Evolutionary conservation across 116 monocot genomes (phyloP), one percentile per base, ranked within the genome.

Genomic region (Posidonia oceanica): DNA sequence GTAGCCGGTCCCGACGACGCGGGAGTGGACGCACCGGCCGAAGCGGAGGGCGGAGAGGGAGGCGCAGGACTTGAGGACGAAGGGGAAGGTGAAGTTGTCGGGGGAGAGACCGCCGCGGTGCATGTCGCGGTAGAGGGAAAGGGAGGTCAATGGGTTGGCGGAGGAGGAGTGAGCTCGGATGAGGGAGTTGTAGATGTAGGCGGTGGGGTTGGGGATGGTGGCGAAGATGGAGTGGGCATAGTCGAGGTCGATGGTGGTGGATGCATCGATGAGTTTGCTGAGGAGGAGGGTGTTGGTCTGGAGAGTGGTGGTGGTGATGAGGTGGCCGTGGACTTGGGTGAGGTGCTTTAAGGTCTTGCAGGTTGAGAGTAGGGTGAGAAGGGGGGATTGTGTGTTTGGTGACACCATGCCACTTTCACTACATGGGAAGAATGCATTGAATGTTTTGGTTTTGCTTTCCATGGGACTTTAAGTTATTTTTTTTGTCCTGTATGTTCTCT

Each of bases 21-120:
- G 66, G 17, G 71, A 64, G 36, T 90, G 90, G 48, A 90, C 53
- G 78, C 69, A 70, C 7, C 66, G 18, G 11, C 83, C 81, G 14
- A 54, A 39, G 7, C 5, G 21, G 20, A 36, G 52, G 56, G 72
- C 71, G 14, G 61, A 69, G 38, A 64, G 40, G 15, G 52, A 29
- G 3, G 74, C 72, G 54, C 73, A 67, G 8, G 75, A 78, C 41
- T 69, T 71, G 80, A 84, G 74, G n/a, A 77, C 75, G 36, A 83
- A 79, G 53, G 83, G 89, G 79, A 81, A 85, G 36, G 85, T 89
- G 81, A 89, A 89, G 74, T 79, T 29, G 63, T 89, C 85, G 23
- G 89, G 89, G 8, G 62, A 5, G 63, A 70, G 41, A 12, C 79
- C 74, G 14, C n/a, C 48, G 3, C 61, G 51, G 4, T 53, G 67